These are phyloP conservation scores for Corrigiola litoralis DNA, from an alignment of 179 eudicot species.

Conservation along the genomic window DNA sequence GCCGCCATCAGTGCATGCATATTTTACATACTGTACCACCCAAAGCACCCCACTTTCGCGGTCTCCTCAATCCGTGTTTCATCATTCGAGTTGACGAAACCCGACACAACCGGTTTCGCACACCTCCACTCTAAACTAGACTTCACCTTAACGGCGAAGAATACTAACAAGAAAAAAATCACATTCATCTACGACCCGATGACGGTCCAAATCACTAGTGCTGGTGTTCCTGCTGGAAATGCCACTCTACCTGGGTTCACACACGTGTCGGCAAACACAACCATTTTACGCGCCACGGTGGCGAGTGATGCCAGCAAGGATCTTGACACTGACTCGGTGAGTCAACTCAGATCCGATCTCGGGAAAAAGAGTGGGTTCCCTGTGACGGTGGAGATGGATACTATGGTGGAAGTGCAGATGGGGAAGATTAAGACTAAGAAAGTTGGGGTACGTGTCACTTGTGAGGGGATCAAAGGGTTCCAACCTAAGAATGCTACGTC, in stretches of 20 bases:
- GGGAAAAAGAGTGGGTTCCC: slow-evolving; percentile 53
- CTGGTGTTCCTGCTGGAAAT: slow-evolving; percentile 36
- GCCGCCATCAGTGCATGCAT: slow-evolving; percentile 54
- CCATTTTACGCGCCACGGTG: slow-evolving; percentile 34
- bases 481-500: slow-evolving; percentile 49
- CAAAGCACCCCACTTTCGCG: slow-evolving; percentile 40
- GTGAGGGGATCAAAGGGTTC: slow-evolving; percentile 53
- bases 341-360: slow-evolving; percentile 47
- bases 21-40: slow-evolving; percentile 52
- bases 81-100: slow-evolving; percentile 32
- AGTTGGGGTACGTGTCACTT: slow-evolving; percentile 60
- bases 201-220: slow-evolving; percentile 12
- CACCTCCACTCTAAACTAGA: slow-evolving; percentile 51
- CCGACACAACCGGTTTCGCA: slow-evolving; percentile 40
- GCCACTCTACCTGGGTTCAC: slow-evolving; percentile 43
- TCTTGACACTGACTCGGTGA: slow-evolving; percentile 48
- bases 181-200: slow-evolving; percentile 36
- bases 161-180: slow-evolving; percentile 55
- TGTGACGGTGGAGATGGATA: slow-evolving; percentile 43
- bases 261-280: slow-evolving; percentile 32
- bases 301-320: slow-evolving; percentile 10
- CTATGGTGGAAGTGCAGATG: slow-evolving; percentile 47
- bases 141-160: slow-evolving; percentile 63
- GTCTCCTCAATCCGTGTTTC: slow-evolving; percentile 28
- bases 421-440: slow-evolving; percentile 58